Base-by-base conservation (phyloP, 1,284 basidiomycete species). In the Phellopilus nigrolimitatus region DNA sequence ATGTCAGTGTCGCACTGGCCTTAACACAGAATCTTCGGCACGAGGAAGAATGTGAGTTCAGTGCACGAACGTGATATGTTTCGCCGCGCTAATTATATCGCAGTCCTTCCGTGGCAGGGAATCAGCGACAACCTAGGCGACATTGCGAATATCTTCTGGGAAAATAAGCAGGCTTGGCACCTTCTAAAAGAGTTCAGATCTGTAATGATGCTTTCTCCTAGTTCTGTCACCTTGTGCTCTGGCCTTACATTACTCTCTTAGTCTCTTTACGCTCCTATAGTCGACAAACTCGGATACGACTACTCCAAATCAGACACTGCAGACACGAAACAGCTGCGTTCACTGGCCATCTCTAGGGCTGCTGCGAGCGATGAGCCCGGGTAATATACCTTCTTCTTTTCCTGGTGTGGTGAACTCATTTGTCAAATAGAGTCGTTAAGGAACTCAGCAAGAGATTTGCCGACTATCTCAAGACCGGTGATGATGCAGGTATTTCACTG, bases 121-220 rank as follows among this genome's bases (percentile, higher is more conserved):
- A 80, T 91, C 42, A 65, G 73, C 1, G 68, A 71, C 7, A 80
- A 77, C 42, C 64, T 95, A 47, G 63, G 64, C 45, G 71, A 73
- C 36, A 66, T 95, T 43, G 64, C 71, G n/a, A 77, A 72, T 12
- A 81, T 82, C 1, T 97, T 93, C 91, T 97, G 88, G 87, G 95
- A 97, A 68, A 72, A 91, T 56, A 64, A 80, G 30, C 65, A 74
- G 3, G 75, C 88, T 37, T 70, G 80, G 3, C 75, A 82, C 17
- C 73, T 75, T 37, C 64, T 94, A 57, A 74, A 87, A 58, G 73
- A 71, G 28, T 79, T 93, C 67, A 73, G 82, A 58, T 69, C 75
- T 60, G 84, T 87, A 65, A 42, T 37, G n/a, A 78, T 60, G 2
- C 22, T 28, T 21, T 39, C 2, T 49, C 13, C 1, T 22, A 36